A percentile compares a stretch with the other conserved stretches of the same genome.
Evolutionary conservation across 2,329 filamentous ascomycete species (phyloP).

Genomic region (Cytospora piceae): DNA sequence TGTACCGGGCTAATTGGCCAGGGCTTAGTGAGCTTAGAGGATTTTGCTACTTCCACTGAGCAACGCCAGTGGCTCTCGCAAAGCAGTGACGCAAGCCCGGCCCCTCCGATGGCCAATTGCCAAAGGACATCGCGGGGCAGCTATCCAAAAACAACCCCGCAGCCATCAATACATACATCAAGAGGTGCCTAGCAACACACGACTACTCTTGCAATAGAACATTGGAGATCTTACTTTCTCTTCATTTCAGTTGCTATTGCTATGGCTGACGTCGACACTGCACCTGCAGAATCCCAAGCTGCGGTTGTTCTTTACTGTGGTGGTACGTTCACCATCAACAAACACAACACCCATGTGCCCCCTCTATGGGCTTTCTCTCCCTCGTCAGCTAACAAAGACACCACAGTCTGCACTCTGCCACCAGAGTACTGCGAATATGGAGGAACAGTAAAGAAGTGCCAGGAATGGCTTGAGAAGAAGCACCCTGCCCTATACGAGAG

Average conservation of each 20-base stretch:
- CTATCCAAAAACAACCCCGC: neutral
- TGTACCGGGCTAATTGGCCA: neutral
- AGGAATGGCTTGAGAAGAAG: slow-evolving; percentile 86
- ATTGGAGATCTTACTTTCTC: neutral
- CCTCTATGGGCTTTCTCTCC: slow-evolving; percentile 12
- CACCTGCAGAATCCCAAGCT: slow-evolving; percentile 51
- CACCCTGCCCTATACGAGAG: slow-evolving; percentile 74
- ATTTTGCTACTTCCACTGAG: neutral
- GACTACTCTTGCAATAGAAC: neutral
- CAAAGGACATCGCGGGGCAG: slow-evolving; percentile 1
- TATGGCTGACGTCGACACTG: slow-evolving; percentile 59
- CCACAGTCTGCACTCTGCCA: slow-evolving; percentile 64
- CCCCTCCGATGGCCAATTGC: neutral
- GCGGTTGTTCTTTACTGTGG: slow-evolving; percentile 61
- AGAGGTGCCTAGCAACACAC: neutral
- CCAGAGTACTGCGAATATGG: slow-evolving; percentile 98
- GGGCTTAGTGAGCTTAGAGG: neutral
- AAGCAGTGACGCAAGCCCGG: neutral
- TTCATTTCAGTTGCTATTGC: slow-evolving; percentile 29
- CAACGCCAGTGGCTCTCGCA: neutral
- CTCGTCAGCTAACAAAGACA: slow-evolving; percentile 28
- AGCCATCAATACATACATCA: neutral
- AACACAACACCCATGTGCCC: slow-evolving; percentile 24
- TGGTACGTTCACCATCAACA: slow-evolving; percentile 48
- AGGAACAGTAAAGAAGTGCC: slow-evolving; percentile 93